phyloP scores from a whole-genome alignment of 805 yeast species.

The Debaryomyces prosopidis region DNA sequence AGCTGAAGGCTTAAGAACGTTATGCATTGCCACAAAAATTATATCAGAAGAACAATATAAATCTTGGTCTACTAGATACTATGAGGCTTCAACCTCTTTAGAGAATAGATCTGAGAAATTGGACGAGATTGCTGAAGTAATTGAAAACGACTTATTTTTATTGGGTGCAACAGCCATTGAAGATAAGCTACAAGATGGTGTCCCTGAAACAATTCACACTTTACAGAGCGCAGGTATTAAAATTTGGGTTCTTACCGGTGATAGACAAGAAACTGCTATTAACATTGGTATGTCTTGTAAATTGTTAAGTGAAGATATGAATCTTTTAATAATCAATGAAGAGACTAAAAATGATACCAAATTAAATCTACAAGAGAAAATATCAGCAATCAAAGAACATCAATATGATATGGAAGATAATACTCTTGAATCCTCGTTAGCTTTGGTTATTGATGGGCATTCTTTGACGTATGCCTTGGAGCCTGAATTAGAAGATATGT shows the following conservation, averaged over 20 bases:
- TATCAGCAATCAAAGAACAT: conserved; percentile 69
- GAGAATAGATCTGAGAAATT: conserved; percentile 71
- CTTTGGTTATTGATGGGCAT: conserved; percentile 91
- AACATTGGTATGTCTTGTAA: conserved; percentile 99
- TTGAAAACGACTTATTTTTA: conserved; percentile 76
- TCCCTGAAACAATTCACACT: conserved; percentile 94
- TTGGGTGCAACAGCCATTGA: conserved; percentile 98
- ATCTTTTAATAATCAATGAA: conserved; percentile 84
- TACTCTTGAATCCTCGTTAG: conserved; percentile 62
- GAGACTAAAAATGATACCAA: conserved; percentile 75
- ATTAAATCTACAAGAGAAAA: conserved; percentile 70
- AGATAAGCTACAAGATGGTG: conserved; percentile 96
- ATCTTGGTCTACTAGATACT: conserved; percentile 65
- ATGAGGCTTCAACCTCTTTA: conserved; percentile 80
- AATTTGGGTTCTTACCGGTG: conserved; percentile 98
- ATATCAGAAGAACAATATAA: conserved; percentile 76
- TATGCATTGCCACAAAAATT: conserved; percentile 86
- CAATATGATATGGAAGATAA: conserved; percentile 66
- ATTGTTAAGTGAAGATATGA: conserved; percentile 93
- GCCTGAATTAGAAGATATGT: conserved; percentile 70
- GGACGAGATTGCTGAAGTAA: conserved; percentile 86
- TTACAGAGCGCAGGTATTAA: conserved; percentile 96
- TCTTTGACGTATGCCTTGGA: conserved; percentile 87
- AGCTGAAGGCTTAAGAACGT: conserved; percentile 89
- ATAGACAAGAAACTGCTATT: conserved; percentile 97